Percentiles rank a stretch among this genome's conserved stretches.
phyloP scores from a whole-genome alignment of 23 red algal species.

The Cyanidium caldarium region DNA sequence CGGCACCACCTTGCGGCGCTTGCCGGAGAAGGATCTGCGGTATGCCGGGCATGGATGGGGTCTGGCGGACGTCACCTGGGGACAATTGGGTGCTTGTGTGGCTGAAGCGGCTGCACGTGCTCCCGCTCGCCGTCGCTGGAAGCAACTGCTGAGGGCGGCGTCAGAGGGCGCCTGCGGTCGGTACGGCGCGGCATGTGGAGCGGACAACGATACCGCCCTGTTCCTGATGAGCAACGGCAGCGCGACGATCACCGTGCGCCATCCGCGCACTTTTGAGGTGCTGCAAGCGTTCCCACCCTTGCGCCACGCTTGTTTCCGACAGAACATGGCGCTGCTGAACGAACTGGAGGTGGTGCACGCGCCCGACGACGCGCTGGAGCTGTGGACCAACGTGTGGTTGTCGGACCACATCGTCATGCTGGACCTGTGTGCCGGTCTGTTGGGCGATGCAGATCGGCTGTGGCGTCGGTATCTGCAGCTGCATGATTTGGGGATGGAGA shows the following conservation, averaged over 20 bases:
- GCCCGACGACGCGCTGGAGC: background rate
- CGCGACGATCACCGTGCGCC: background rate
- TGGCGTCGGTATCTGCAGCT: background rate
- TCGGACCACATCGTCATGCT: background rate
- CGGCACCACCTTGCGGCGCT: background rate
- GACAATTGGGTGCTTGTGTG: background rate
- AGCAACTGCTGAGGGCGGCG: too few relatives aligned
- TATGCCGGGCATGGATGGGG: background rate
- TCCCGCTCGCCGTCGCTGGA: too few relatives aligned
- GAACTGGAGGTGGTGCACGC: background rate
- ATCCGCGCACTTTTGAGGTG: background rate
- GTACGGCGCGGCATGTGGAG: too few relatives aligned
- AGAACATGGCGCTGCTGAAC: background rate
- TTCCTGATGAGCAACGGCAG: constrained; percentile 6
- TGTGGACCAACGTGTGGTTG: background rate
- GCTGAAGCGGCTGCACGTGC: too few relatives aligned
- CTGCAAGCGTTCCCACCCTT: background rate
- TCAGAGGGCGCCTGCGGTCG: background rate
- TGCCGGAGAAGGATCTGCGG: background rate
- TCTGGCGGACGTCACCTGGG: background rate
- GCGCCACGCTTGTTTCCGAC: background rate
- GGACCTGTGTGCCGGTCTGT: background rate
- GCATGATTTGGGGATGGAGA: background rate
- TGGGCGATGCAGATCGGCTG: background rate
- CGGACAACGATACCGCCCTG: background rate